Evolutionary conservation across 441 rosid species (phyloP), one percentile per base, ranked within the genome.

Genomic region (Hura crepitans): DNA sequence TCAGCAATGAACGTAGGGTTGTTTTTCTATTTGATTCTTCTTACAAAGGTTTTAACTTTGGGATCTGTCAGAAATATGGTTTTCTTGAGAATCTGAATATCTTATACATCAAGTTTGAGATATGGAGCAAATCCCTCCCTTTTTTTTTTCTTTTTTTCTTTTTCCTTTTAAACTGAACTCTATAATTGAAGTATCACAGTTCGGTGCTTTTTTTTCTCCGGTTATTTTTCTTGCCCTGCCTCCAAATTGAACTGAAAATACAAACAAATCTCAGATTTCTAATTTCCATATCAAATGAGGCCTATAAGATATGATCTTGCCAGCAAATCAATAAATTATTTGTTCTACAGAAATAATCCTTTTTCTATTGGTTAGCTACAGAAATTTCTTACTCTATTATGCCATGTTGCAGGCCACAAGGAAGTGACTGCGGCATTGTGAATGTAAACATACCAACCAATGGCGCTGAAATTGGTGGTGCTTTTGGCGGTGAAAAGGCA

Each of bases 391-490:
- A 54, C 42, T 23, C 31, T 25, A 35, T 37, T 55, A 7, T 8
- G 46, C 18, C 63, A 28, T 61, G 25, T 33, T 76, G 72, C 83
- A 95, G 99, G 71, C 97, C 99, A 31, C 83, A 71, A 55, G 99
- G 97, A 83, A 95, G 99, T 80, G 99, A 95, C 58, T 86, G 93
- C 65, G 98, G 99, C 9, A 95, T 92, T 33, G 98, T 95, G 75
- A 92, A 92, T 70, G 96, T 95, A 70, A 95, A 95, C 71, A 90
- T 92, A 76, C 98, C 99, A 22, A 95, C 99, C 27, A 95, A 90
- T 70, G 99, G 99, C 66, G 99, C 99, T 62, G 97, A 94, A 85
- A 94, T 94, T 13, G 99, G 99, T 11, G 97, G 99, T 65, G 97
- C 97, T 55, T 92, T 94, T 59, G 97, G 99, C 3, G 99, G 99